Conservation (phyloP, 2,329 filamentous ascomycete species). For the Didymella sp. region DNA sequence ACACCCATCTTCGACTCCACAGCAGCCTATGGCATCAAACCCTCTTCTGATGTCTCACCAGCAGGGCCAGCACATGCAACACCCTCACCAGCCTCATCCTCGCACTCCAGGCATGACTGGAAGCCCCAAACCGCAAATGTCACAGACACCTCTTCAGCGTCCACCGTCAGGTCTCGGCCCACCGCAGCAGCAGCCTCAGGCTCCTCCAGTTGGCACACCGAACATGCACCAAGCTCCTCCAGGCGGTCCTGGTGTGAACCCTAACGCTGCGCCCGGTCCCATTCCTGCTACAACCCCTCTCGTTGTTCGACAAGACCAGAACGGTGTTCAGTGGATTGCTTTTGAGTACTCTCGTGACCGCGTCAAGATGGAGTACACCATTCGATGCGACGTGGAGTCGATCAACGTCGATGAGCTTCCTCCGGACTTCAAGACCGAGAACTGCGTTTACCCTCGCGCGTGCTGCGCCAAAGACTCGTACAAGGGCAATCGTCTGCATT, state of each 20-base stretch:
- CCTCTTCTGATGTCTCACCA: slow-evolving; percentile 62
- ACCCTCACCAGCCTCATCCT: slow-evolving; percentile 53
- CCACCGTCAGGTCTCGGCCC: slow-evolving; percentile 57
- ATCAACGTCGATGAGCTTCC: slow-evolving; percentile 87
- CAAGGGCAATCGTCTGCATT: slow-evolving; percentile 91
- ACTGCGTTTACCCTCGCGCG: slow-evolving; percentile 95
- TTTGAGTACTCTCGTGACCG: slow-evolving; percentile 97
- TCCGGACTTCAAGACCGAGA: slow-evolving; percentile 94
- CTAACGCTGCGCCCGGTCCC: slow-evolving; percentile 91
- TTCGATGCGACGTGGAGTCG: slow-evolving; percentile 96
- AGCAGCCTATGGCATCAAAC: slow-evolving; percentile 60
- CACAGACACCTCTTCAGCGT: slow-evolving; percentile 63
- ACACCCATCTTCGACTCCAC: slow-evolving; percentile 63
- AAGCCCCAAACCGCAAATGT: slow-evolving; percentile 62
- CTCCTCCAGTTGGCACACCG: slow-evolving; percentile 50
- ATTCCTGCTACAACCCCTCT: slow-evolving; percentile 96
- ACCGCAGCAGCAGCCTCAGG: slow-evolving; percentile 50
- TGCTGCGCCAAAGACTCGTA: slow-evolving; percentile 97
- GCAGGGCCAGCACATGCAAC: slow-evolving; percentile 50
- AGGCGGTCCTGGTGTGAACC: slow-evolving; percentile 68
- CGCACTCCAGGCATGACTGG: slow-evolving; percentile 66
- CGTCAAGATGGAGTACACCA: slow-evolving; percentile 99
- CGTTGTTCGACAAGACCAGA: slow-evolving; percentile 92
- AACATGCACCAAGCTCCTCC: slow-evolving; percentile 51
- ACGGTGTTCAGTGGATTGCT: slow-evolving; percentile 97